Evolutionary conservation across 176 grass and related monocot species (phyloP).

Genomic region (Zea luxurians): DNA sequence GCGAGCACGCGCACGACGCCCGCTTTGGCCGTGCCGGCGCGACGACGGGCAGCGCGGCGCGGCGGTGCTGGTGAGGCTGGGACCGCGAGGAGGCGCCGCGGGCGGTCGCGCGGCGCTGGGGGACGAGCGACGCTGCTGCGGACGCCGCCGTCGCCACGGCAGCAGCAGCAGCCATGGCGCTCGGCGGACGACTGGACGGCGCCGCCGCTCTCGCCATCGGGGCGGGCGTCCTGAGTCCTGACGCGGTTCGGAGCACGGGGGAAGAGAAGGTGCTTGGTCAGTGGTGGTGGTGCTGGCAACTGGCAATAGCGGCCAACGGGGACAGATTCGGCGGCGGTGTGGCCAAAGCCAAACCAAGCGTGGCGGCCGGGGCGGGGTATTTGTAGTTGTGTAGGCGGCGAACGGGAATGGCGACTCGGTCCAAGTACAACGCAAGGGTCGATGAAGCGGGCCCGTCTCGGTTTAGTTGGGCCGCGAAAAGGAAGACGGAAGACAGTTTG

Average conservation of each 20-base stretch:
- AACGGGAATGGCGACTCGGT: neutral
- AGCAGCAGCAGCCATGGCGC: neutral
- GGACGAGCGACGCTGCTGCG: neutral
- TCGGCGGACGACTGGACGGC: neutral
- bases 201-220: conserved; percentile 22
- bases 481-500: neutral
- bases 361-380: neutral
- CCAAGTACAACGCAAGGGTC: neutral
- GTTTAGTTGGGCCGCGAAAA: neutral
- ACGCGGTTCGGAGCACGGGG: neutral
- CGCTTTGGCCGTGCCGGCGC: neutral
- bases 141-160: neutral
- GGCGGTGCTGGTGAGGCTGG: neutral
- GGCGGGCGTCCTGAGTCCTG: no score
- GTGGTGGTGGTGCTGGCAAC: neutral
- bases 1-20: conserved; percentile 58
- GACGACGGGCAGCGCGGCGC: neutral
- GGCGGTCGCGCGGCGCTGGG: neutral
- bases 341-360: conserved; percentile 38
- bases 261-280: neutral
- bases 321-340: neutral
- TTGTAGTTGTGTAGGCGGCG: neutral
- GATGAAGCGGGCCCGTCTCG: neutral
- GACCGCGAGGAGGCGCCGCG: neutral
- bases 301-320: neutral